A percentile compares a stretch with the other conserved stretches of the same genome.
Conservation (phyloP, 225 moss, liverwort and hornwort genomes). For the Climacium dendroides region DNA sequence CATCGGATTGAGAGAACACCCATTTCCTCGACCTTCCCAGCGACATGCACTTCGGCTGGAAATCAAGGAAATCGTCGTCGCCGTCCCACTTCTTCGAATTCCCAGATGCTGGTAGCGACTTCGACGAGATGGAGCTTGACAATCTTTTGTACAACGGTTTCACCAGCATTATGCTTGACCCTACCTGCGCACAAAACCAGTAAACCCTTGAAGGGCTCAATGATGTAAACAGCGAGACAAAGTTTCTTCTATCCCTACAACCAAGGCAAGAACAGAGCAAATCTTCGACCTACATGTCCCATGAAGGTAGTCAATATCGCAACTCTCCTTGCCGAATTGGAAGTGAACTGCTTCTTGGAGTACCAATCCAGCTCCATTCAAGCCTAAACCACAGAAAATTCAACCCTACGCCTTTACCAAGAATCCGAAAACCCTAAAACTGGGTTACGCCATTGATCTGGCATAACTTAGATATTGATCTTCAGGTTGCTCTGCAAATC, state of each 20-base stretch:
- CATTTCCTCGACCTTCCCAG: slow-evolving; percentile 30
- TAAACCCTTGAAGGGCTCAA: neutral
- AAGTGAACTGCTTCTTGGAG: slow-evolving; percentile 32
- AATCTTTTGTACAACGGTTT: slow-evolving; percentile 33
- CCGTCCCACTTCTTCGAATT: slow-evolving; percentile 14
- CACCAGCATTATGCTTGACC: slow-evolving; percentile 38
- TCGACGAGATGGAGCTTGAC: slow-evolving; percentile 35
- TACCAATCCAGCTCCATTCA: slow-evolving; percentile 50
- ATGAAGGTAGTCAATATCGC: slow-evolving; percentile 29
- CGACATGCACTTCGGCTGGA: slow-evolving; percentile 11
- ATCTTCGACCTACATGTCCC: slow-evolving; percentile 4
- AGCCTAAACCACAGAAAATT: neutral
- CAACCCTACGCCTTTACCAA: neutral
- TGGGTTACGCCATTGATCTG: neutral
- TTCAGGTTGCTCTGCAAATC: neutral
- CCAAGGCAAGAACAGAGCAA: neutral
- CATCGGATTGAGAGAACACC: slow-evolving; percentile 15
- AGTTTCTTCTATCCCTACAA: no score
- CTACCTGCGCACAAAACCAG: slow-evolving; percentile 4
- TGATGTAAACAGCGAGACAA: neutral
- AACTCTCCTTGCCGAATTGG: slow-evolving; percentile 28
- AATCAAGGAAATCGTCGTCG: slow-evolving; percentile 5
- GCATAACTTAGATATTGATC: neutral
- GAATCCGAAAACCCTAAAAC: neutral
- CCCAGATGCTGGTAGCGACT: slow-evolving; percentile 5